These are phyloP conservation scores for Ophiostoma sp. DNA, from an alignment of 2,329 filamentous ascomycete genomes.

Conservation along the genomic window DNA sequence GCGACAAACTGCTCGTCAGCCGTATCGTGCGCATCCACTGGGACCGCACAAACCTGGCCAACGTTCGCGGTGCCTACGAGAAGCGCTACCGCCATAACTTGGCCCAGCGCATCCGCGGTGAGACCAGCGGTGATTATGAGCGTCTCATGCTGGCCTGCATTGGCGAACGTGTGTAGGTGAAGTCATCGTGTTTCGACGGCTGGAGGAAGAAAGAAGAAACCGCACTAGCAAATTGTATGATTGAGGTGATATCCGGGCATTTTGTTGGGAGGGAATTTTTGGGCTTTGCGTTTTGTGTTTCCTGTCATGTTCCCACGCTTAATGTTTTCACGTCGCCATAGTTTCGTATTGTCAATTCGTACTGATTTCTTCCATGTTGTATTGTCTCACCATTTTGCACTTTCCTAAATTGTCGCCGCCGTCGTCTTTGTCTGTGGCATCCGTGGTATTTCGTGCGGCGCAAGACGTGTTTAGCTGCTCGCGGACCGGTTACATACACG, in stretches of 20 bases:
- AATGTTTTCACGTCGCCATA: neutral
- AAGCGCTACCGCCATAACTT: slow-evolving; percentile 69
- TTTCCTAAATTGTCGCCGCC: too few relatives aligned
- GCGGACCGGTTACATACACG: neutral
- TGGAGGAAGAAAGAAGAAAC: neutral
- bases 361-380: neutral
- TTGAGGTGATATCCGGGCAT: neutral
- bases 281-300: neutral
- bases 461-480: too few relatives aligned
- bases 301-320: neutral
- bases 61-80: slow-evolving; percentile 76
- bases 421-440: too few relatives aligned
- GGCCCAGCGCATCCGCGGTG: slow-evolving; percentile 68
- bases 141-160: slow-evolving; percentile 71
- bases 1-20: slow-evolving; percentile 75
- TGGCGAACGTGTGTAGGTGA: slow-evolving; percentile 47
- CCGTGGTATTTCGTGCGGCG: too few relatives aligned
- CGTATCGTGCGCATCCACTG: slow-evolving; percentile 82
- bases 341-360: neutral
- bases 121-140: slow-evolving; percentile 85
- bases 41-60: slow-evolving; percentile 71
- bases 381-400: too few relatives aligned
- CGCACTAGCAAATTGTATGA: neutral
- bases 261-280: neutral
- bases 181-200: slow-evolving; percentile 32